Percentiles rank a stretch among this genome's conserved stretches.
phyloP scores from a whole-genome alignment of 1,284 basidiomycete species.

The Ceratobasidium sp. region DNA sequence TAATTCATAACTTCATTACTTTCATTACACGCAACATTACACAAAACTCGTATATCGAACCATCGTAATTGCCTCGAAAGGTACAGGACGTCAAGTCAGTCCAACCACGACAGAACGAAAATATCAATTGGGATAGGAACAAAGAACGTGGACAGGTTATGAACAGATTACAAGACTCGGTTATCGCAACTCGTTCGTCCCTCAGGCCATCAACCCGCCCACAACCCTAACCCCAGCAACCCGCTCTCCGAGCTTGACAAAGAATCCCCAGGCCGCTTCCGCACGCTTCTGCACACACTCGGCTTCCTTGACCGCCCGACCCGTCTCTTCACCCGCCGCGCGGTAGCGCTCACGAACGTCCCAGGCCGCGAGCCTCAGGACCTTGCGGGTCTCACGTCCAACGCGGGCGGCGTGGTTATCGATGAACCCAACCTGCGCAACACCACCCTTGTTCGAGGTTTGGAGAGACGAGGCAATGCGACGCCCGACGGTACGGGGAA shows the following conservation, averaged over 20 bases:
- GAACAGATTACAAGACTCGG: constrained; percentile 22
- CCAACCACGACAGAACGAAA: background rate
- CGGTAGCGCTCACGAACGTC: constrained; percentile 88
- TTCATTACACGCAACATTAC: no score
- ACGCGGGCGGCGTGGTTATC: constrained; percentile 77
- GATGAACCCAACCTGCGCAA: constrained; percentile 59
- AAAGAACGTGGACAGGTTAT: background rate
- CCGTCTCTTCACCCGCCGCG: constrained; percentile 77
- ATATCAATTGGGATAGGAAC: background rate
- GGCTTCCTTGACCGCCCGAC: constrained; percentile 75
- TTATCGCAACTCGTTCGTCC: background rate
- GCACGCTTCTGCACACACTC: constrained; percentile 79
- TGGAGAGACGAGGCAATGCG: constrained; percentile 69
- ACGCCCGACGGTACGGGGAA: constrained; percentile 91
- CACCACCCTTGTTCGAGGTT: constrained; percentile 48
- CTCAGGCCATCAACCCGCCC: constrained; percentile 28
- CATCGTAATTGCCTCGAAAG: no score
- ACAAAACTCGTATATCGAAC: no score
- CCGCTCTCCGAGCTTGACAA: constrained; percentile 64
- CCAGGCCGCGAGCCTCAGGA: constrained; percentile 90
- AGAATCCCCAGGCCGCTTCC: constrained; percentile 73
- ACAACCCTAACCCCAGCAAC: constrained; percentile 59
- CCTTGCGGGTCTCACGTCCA: constrained; percentile 89
- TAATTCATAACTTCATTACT: no score
- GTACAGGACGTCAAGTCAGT: background rate